Base-by-base conservation (phyloP, 495 filamentous ascomycete species). In the Achaetomiella virescens region DNA sequence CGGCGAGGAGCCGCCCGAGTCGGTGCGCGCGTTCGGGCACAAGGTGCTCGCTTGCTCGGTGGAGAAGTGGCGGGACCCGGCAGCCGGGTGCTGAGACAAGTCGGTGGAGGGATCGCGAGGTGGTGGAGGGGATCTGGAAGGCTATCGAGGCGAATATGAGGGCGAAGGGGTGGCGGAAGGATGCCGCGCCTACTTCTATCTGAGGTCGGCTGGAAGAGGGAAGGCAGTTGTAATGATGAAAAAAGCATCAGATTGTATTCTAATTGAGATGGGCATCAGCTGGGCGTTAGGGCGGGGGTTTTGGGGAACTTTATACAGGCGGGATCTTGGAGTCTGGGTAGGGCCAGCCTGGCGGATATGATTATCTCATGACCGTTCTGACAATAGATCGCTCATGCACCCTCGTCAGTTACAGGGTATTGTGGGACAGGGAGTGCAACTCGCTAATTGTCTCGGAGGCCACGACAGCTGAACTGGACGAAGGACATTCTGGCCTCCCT, bases 61-160 rank as follows among this genome's bases (percentile, higher is more conserved):
- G 3, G 92, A 97, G 63, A 88, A 91, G 53, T 93, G 85, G 78
- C 83, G 81, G 50, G 81, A 85, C 59, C 75, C 69, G 59, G 58
- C 76, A 61, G 68, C 78, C 44, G 25, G 73, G 52, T 36, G 75
- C 64, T 2, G 84, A 83, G 33, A 67, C 73, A 43, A 84, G 86
- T 37, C 76, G 93, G 52, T 97, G 91, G 86, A 76, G 93, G 58
- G 93, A 98, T 73, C 72, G 90, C 10, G 93, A 98, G 75, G 85
- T 96, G 38, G 90, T 96, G 33, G 93, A 98, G 81, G 78, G 79
- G 41, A 89, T 98, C 52, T 98, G 93, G 93, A 86, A 86, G 60
- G 77, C 79, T 12, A 87, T 98, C 61, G 93, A 98, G 77, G 83
- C 83, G 60, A 83, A 86, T 49, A 97, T 98, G 93, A 81, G 83